These are phyloP conservation scores for Candida tammaniensis DNA, from an alignment of 805 yeast genomes.

Conservation along the genomic window DNA sequence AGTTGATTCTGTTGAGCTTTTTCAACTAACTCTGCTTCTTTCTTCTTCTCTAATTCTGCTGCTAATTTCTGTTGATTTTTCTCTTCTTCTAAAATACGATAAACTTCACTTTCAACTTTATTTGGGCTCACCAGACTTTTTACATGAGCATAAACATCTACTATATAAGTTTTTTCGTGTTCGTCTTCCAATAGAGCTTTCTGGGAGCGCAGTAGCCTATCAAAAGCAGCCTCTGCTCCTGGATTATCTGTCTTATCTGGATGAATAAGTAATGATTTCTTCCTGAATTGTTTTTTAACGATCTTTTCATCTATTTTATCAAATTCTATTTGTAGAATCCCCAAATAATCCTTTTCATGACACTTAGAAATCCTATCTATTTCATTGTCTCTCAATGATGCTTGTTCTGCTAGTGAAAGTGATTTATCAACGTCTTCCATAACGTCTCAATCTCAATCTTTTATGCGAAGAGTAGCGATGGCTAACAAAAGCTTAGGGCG, in stretches of 20 bases:
- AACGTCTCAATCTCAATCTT: background rate
- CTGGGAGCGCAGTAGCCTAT: too few species aligned
- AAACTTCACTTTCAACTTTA: conserved; percentile 38
- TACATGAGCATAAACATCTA: conserved; percentile 30
- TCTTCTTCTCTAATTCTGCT: conserved; percentile 19
- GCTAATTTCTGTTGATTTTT: conserved; percentile 26
- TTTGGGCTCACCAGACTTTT: background rate
- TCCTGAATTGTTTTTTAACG: conserved; percentile 51
- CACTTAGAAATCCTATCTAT: conserved; percentile 51
- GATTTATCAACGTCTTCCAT: conserved; percentile 10
- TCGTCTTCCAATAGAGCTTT: too few species aligned
- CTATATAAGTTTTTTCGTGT: too few species aligned
- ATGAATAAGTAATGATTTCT: conserved; percentile 62
- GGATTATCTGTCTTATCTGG: conserved; percentile 61
- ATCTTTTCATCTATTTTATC: conserved; percentile 29
- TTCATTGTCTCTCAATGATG: conserved; percentile 46
- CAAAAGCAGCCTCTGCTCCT: conserved; percentile 65
- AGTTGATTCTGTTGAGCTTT: conserved; percentile 38
- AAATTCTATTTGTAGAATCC: conserved; percentile 43
- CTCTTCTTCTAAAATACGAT: conserved; percentile 41
- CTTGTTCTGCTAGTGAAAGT: conserved; percentile 19
- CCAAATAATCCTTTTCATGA: conserved; percentile 51
- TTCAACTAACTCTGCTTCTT: conserved; percentile 24
- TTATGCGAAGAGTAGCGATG: background rate
- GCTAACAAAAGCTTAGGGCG: too few species aligned